Evolutionary conservation across 495 filamentous ascomycete genomes (phyloP).

Genomic region (Neurospora intermedia): DNA sequence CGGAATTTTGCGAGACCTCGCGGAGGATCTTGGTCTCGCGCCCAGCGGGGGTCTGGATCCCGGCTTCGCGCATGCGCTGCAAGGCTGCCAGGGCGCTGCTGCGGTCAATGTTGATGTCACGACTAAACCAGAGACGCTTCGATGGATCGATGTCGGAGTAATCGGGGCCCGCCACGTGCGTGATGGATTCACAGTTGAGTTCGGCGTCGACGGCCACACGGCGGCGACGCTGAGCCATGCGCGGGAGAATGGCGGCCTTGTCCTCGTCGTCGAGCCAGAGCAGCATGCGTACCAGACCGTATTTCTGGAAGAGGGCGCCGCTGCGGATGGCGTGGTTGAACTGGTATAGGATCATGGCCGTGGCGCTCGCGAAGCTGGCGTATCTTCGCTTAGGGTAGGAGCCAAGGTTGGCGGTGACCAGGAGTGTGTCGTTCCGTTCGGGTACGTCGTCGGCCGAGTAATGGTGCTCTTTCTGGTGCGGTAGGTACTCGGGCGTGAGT

Average conservation of each 20-base stretch:
- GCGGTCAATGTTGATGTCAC: slow-evolving; percentile 25
- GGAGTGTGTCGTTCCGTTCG: slow-evolving; percentile 51
- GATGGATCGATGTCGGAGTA: not conserved
- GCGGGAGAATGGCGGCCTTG: slow-evolving; percentile 42
- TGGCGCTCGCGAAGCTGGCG: slow-evolving; percentile 26
- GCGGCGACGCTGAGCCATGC: slow-evolving; percentile 36
- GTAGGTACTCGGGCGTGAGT: slow-evolving; percentile 33
- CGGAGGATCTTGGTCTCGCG: slow-evolving; percentile 23
- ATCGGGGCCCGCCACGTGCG: slow-evolving; percentile 30
- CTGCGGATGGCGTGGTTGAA: slow-evolving; percentile 34
- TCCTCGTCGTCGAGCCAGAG: slow-evolving; percentile 47
- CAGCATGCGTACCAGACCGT: slow-evolving; percentile 63
- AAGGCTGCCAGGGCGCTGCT: slow-evolving; percentile 17
- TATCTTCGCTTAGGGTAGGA: slow-evolving; percentile 28
- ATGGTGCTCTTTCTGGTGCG: slow-evolving; percentile 32
- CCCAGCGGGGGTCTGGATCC: slow-evolving; percentile 15
- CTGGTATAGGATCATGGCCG: slow-evolving; percentile 35
- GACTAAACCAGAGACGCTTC: slow-evolving; percentile 7
- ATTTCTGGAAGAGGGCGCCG: slow-evolving; percentile 42
- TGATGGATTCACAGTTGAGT: slow-evolving; percentile 37
- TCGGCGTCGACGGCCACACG: slow-evolving; percentile 48
- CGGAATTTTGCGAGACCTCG: slow-evolving; percentile 13
- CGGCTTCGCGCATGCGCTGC: slow-evolving; percentile 25
- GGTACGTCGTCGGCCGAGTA: slow-evolving; percentile 16
- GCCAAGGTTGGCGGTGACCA: slow-evolving; percentile 52